Evolutionary conservation across 495 filamentous ascomycete genomes (phyloP).

Genomic region (Penicillium paxilli): DNA sequence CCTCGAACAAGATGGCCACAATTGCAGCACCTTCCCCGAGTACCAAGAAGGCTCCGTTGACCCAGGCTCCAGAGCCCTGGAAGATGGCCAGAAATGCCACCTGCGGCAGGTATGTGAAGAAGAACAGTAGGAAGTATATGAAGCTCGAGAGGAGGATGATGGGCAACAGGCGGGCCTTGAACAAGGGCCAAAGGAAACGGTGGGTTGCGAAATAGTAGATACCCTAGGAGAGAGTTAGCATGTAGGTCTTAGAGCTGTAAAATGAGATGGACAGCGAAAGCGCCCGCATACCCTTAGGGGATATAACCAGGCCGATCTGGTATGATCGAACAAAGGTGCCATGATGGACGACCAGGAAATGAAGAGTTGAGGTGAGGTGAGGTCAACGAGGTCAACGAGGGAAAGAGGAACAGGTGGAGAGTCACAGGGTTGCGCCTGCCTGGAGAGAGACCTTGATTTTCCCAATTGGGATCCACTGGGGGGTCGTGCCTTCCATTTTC

Average conservation of each 20-base stretch:
- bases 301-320: constrained; percentile 54
- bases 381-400: too few relatives aligned
- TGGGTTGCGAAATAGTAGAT: constrained; percentile 60
- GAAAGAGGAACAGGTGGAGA: too few relatives aligned
- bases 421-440: background rate
- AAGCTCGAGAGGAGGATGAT: constrained; percentile 58
- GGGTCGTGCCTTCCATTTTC: background rate
- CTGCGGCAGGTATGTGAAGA: constrained; percentile 61
- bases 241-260: background rate
- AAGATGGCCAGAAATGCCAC: constrained; percentile 67
- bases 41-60: constrained; percentile 63
- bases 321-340: constrained; percentile 26
- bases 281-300: constrained; percentile 47
- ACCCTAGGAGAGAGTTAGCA: constrained; percentile 37
- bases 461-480: too few relatives aligned
- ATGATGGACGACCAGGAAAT: constrained; percentile 7
- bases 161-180: constrained; percentile 59
- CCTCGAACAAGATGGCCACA: constrained; percentile 62
- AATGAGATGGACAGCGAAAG: background rate
- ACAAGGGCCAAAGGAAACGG: constrained; percentile 63
- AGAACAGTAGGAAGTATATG: constrained; percentile 61
- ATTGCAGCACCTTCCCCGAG: constrained; percentile 66
- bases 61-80: constrained; percentile 58
- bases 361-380: background rate
- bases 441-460: too few relatives aligned